Base-by-base conservation (phyloP, 805 yeast genomes). In the Clavispora phyllophila region DNA sequence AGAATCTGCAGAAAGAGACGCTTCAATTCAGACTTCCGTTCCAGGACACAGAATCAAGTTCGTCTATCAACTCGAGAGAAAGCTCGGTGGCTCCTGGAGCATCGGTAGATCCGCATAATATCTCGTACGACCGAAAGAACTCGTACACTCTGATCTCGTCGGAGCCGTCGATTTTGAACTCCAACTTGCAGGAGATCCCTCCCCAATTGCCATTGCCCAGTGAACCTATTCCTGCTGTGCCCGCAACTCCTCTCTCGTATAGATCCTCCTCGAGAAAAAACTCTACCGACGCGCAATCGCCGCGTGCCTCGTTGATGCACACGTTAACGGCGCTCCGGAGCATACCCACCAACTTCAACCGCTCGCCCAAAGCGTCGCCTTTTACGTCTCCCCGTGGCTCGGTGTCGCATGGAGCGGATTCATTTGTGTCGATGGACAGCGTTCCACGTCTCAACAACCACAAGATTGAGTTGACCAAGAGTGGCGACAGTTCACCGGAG, bases 21-120 rank as follows among this genome's bases (percentile, higher is more conserved):
- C 85, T 84, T 2, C 73, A 66, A 37, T 84, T 84, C 57, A 70
- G 93, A 54, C 66, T 79, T 13, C 91, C 91, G 0, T 84, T 84
- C 56, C 87, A 82, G 55, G 86, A 82, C 1, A 43, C 42, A 12
- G 28, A 29, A 20, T 36, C 47, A 3, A 22, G 41, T 6, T 19
- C 42, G 7, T 29, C 45, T n/a, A 33, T 43, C 10, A 19, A 26
- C 19, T 40, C 47, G 24, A 39, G 37, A 13, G 54, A 50, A 3
- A 39, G 37, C 20, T 35, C 37, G 18, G 28, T 15, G 17, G 27
- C 28, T 3, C 37, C 37, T 12, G 22, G 31, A 18, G 49, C 55
- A 9, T 48, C 60, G 7, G 45, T 59, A 10, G 68, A 62, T 34
- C 66, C 65, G 2, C 62, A 57, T 38, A 50, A 48, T 14, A 36